Conservation (phyloP, 805 yeast genomes). For the Candida rishiriensis region DNA sequence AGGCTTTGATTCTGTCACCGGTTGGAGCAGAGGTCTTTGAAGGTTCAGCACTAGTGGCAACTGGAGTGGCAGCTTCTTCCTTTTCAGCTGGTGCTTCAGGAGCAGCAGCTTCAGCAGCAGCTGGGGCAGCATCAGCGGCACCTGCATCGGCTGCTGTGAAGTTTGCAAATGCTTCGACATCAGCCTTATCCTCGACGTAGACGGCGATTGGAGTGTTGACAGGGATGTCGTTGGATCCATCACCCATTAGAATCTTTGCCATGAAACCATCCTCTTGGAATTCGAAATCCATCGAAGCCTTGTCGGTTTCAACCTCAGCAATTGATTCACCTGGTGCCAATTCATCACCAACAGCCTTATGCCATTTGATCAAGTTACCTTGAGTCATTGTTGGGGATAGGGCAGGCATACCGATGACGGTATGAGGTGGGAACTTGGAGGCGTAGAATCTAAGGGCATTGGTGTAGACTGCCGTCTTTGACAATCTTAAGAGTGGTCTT, state of each 20-base stretch:
- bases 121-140: constrained; percentile 38
- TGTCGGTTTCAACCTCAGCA: constrained; percentile 97
- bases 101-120: not conserved
- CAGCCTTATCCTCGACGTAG: constrained; percentile 80
- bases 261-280: constrained; percentile 95
- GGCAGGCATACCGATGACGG: constrained; percentile 96
- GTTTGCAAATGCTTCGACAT: constrained; percentile 82
- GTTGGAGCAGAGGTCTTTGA: constrained; percentile 36
- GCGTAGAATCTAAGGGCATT: constrained; percentile 21
- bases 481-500: constrained; percentile 24
- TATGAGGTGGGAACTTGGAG: constrained; percentile 47
- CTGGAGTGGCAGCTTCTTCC: constrained; percentile 28
- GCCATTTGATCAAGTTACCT: constrained; percentile 89
- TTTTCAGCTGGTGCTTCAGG: constrained; percentile 27
- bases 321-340: constrained; percentile 89
- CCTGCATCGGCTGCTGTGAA: constrained; percentile 84
- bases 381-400: constrained; percentile 99
- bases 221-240: constrained; percentile 84
- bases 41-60: constrained; percentile 27
- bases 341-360: constrained; percentile 83
- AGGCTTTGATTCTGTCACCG: constrained; percentile 77
- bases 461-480: constrained; percentile 6
- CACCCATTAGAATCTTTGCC: constrained; percentile 80
- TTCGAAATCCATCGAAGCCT: constrained; percentile 97
- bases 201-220: constrained; percentile 97